Conservation (phyloP, 2,329 filamentous ascomycete species). For the Nothopassalora personata region DNA sequence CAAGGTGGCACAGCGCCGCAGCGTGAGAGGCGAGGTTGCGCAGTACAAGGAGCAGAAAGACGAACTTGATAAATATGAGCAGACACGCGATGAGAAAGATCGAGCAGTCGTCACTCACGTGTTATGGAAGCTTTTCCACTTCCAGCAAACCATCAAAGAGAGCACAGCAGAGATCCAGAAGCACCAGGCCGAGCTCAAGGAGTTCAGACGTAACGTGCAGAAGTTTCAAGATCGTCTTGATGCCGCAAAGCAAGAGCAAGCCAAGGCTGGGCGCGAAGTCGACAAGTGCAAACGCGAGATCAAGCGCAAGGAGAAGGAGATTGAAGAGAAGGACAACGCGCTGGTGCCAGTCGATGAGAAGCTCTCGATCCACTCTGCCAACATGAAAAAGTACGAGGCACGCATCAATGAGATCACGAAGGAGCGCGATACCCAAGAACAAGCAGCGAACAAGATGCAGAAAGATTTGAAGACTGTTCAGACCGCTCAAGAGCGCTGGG, state of each 20-base stretch:
- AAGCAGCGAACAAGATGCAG: conserved; percentile 65
- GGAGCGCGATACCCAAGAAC: conserved; percentile 67
- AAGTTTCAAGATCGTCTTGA: conserved; percentile 77
- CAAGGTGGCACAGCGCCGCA: conserved; percentile 80
- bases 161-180: conserved; percentile 86
- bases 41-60: conserved; percentile 96
- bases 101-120: conserved; percentile 88
- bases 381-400: conserved; percentile 62
- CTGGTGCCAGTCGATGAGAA: conserved; percentile 91
- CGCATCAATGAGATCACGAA: conserved; percentile 67
- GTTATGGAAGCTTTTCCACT: conserved; percentile 94
- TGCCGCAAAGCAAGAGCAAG: conserved; percentile 76
- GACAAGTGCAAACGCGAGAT: conserved; percentile 79
- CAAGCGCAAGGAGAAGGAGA: conserved; percentile 75
- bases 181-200: conserved; percentile 90
- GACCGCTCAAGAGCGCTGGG: conserved; percentile 83
- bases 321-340: conserved; percentile 79
- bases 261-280: conserved; percentile 68
- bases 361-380: conserved; percentile 68
- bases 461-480: conserved; percentile 80
- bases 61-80: conserved; percentile 89
- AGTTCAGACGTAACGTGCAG: conserved; percentile 81
- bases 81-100: conserved; percentile 84
- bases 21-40: conserved; percentile 96
- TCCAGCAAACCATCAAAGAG: conserved; percentile 87